Base-by-base conservation (phyloP, 2,329 filamentous ascomycete genomes). In the Pyrenophora teres region DNA sequence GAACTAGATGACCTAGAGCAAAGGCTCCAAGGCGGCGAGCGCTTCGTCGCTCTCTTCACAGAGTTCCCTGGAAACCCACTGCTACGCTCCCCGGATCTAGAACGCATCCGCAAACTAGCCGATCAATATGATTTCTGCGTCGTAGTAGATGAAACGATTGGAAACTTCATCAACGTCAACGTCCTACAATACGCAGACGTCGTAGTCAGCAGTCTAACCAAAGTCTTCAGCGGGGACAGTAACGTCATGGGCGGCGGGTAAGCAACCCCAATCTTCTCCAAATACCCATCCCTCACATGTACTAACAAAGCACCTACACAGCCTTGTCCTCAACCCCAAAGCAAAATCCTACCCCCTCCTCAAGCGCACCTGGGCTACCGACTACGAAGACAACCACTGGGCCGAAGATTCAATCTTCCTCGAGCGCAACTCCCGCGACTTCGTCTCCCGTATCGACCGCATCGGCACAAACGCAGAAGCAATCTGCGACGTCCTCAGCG, bases 41-140 rank as follows among this genome's bases (percentile, higher is more conserved):
- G 81, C 40, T 93, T 88, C 68, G 81, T 96, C 4, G 89, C 84
- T 0, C 80, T 99, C 3, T 97, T 97, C 74, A 96, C 91, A 73
- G 94, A 99, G 71, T 97, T 97, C 59, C 94, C 94, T 0, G 88
- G 90, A 30, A 99, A 99, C 68, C 94, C 94, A 4, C 81, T 97
- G 12, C 80, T 99, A 33, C 87, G 85, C 46, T 90, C 90, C 19
- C 93, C 93, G 0, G 87, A 99, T 73, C 82, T 99, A 16, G 77
- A 78, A 54, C 87, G 92, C n/a, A 93, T 99, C 53, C 87, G 89
- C 32, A 72, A 75, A 13, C 77, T 99, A 21, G 92, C 93, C 1
- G 86, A 96, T 69, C 80, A 84, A 57, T 96, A 92, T 74, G 88
- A 89, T 67, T 97, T 99, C 71, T 88, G 87, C 18, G 86, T 97